Percentiles rank a stretch among this genome's conserved stretches.
These are phyloP conservation scores for Linanthus parryae DNA, from an alignment of 148 eudicot species.

Conservation along the genomic window DNA sequence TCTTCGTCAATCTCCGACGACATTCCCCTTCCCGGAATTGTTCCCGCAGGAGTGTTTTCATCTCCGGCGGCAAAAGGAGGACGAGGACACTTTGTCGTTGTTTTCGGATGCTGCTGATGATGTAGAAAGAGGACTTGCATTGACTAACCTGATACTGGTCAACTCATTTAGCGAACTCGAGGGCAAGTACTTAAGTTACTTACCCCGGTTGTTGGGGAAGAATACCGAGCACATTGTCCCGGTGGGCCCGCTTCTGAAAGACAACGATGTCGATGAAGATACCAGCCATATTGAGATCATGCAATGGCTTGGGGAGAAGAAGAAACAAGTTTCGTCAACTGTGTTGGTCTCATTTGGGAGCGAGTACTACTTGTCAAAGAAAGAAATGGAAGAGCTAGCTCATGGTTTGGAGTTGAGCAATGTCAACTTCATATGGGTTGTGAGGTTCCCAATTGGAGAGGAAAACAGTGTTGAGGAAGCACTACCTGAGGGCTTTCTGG, in stretches of 20 bases:
- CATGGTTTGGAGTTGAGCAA: background rate
- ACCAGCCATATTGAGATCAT: background rate
- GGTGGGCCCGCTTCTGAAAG: conserved; percentile 5
- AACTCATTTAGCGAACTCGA: background rate
- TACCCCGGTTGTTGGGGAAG: background rate
- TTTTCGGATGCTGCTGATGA: background rate
- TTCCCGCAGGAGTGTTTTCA: too few species aligned
- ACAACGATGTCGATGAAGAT: background rate
- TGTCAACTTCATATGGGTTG: conserved; percentile 5
- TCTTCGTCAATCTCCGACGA: too few species aligned
- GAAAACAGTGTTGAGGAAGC: too few species aligned
- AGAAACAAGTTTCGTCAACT: background rate
- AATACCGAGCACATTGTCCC: conserved; percentile 2
- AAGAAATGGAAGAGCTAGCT: conserved; percentile 2
- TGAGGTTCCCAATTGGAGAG: too few species aligned
- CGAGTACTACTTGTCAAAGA: too few species aligned
- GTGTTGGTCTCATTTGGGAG: conserved; percentile 7
- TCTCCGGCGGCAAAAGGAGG: too few species aligned
- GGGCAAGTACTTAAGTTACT: conserved; percentile 4
- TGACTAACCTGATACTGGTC: background rate
- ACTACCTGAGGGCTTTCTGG: background rate
- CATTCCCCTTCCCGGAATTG: too few species aligned
- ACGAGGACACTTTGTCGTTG: too few species aligned
- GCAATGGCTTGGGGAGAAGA: background rate
- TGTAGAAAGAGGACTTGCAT: too few species aligned